Base-by-base conservation (phyloP, 2,329 filamentous ascomycete species). In the Aspergillus tamarii region DNA sequence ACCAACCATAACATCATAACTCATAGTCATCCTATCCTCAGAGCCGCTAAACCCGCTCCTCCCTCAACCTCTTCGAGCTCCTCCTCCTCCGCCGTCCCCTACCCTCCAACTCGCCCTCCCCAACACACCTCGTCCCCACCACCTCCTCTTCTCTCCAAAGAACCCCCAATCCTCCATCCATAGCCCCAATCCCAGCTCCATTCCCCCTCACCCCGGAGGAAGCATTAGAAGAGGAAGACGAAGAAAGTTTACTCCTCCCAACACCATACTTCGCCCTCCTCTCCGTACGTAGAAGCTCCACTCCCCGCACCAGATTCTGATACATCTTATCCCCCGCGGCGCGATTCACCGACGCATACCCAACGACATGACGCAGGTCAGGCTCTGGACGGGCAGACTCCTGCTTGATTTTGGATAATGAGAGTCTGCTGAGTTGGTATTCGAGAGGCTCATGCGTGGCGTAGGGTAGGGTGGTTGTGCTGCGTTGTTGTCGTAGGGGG, bases 291-390 rank as follows among this genome's bases (percentile, higher is more conserved):
- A 55, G 16, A 4, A 39, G 21, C 21, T 55, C 52, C 32, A 55
- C 52, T 2, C 52, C 23, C 32, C 52, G 52, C 32, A 55, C 52
- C 32, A 55, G 16, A n/a, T 55, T 39, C 52, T 55, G 52, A 19
- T 55, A 55, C 52, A 55, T 55, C 52, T 36, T 55, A 39, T 55
- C 52, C 16, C 52, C 52, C 32, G 26, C 52, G 1, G 34, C 52
- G 14, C 52, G 52, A 19, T 55, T 55, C n/a, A 55, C 52, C 4
- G 52, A 55, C n/a, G 52, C 52, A 23, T 39, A 55, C n/a, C 52
- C 52, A 11, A 55, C 52, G 2, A 55, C 52, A 26, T 55, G 52
- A 8, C 52, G 52, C 32, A 55, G 52, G 21, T 55, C 52, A 0
- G 52, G 52, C 32, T 55, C 52, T 19, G 52, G 52, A 2, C 52